Percentiles rank a stretch among this genome's conserved stretches.
phyloP scores from a whole-genome alignment of 2,329 filamentous ascomycete species.

The Ophiostoma sp. region DNA sequence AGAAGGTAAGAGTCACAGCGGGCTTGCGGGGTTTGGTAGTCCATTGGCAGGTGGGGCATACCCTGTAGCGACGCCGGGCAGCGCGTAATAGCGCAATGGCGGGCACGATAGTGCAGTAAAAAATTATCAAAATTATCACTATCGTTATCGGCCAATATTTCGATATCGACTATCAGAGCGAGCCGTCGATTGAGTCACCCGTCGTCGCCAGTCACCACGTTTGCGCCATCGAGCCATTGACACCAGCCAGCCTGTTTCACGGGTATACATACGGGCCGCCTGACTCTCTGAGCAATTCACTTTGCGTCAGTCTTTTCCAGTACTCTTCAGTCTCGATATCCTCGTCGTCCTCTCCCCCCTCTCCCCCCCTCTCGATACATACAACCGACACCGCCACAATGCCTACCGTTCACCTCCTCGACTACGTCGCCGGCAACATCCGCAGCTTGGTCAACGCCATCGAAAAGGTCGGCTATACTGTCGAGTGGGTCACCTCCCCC shows the following conservation, averaged over 20 bases:
- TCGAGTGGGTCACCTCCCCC: conserved; percentile 85
- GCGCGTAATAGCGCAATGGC: background rate
- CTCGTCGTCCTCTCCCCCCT: background rate
- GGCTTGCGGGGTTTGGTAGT: background rate
- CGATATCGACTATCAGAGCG: background rate
- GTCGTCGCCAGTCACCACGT: background rate
- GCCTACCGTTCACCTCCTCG: conserved; percentile 67
- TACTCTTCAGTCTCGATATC: background rate
- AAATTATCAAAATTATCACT: background rate
- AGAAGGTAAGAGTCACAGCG: background rate
- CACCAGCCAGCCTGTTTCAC: background rate
- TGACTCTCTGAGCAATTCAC: conserved; percentile 8
- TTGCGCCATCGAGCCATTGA: conserved; percentile 13
- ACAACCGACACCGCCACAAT: conserved; percentile 18
- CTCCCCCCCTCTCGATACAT: background rate
- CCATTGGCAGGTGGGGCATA: conserved; percentile 3
- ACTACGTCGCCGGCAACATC: conserved; percentile 96
- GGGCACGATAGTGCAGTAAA: background rate
- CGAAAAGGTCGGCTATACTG: conserved; percentile 86
- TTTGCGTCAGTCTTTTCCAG: background rate
- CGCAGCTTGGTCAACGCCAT: conserved; percentile 96
- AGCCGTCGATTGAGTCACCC: conserved; percentile 9
- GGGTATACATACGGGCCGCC: background rate
- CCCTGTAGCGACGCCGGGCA: background rate
- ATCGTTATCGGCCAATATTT: background rate